Percentiles rank a stretch among this genome's conserved stretches.
Conservation (phyloP, 495 filamentous ascomycete species). For the Copromyces sp. region DNA sequence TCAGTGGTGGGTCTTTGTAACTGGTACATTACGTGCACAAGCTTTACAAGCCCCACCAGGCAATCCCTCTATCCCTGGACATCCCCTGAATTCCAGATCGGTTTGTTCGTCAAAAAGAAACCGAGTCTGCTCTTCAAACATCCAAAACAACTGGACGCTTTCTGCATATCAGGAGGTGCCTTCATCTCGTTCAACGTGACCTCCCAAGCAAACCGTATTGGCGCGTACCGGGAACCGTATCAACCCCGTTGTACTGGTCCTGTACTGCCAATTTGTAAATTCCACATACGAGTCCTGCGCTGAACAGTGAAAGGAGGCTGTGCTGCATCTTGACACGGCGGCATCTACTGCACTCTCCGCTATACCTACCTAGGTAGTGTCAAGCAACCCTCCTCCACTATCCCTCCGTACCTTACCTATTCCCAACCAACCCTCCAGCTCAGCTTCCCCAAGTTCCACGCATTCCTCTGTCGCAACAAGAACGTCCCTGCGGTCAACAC, state of each 20-base stretch:
- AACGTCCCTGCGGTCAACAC: not conserved
- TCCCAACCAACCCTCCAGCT: not conserved
- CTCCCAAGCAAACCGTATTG: not conserved
- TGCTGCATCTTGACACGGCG: conserved; percentile 11
- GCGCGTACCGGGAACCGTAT: not conserved
- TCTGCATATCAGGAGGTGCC: not conserved
- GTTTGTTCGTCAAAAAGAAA: not conserved
- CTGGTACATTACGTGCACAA: not conserved
- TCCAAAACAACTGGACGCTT: not conserved
- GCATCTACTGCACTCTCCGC: not conserved
- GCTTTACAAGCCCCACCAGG: not conserved
- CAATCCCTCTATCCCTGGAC: not conserved
- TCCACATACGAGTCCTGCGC: conserved; percentile 4
- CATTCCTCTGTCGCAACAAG: not conserved
- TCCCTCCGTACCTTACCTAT: not conserved
- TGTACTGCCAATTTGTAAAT: not conserved
- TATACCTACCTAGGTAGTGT: not conserved
- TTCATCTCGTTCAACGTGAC: not conserved
- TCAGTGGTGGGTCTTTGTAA: not conserved
- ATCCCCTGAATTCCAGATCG: not conserved
- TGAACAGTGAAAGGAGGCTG: conserved; percentile 12
- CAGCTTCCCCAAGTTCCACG: not conserved
- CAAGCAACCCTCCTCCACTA: not conserved
- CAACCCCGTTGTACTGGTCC: not conserved
- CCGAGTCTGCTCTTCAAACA: not conserved